Evolutionary conservation across 129 eudicot species (phyloP).

Genomic region (Helichrysum umbraculigerum): DNA sequence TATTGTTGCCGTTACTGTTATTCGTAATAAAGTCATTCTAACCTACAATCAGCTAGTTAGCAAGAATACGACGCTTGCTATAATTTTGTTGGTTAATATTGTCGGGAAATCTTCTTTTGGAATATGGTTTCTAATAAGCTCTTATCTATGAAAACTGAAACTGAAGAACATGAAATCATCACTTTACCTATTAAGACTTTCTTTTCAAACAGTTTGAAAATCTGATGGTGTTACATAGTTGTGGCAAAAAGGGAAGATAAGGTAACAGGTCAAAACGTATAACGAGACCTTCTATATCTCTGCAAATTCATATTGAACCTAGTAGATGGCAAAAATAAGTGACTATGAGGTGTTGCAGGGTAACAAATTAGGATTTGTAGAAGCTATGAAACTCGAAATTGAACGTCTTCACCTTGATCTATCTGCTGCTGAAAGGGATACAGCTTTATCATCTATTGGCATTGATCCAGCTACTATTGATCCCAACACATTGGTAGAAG

Average conservation of each 20-base stretch:
- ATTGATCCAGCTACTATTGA: constrained; percentile 82
- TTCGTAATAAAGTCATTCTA: background rate
- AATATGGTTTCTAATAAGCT: too few species aligned
- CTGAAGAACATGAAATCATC: too few species aligned
- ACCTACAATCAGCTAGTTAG: background rate
- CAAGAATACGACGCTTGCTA: too few species aligned
- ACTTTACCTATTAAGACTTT: too few species aligned
- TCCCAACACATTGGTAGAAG: constrained; percentile 69
- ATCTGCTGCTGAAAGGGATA: constrained; percentile 82
- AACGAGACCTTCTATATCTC: background rate
- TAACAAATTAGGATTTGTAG: constrained; percentile 58
- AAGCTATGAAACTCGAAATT: constrained; percentile 89
- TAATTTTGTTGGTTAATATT: too few species aligned
- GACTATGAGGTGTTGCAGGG: constrained; percentile 49
- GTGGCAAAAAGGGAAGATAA: too few species aligned
- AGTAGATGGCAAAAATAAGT: constrained; percentile 16
- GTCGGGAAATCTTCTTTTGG: too few species aligned
- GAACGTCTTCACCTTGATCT: constrained; percentile 72
- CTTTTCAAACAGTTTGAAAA: too few species aligned
- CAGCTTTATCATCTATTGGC: constrained; percentile 74
- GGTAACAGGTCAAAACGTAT: too few species aligned
- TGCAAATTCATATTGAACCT: background rate
- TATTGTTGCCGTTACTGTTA: background rate
- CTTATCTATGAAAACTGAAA: background rate
- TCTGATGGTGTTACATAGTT: too few species aligned